These are phyloP conservation scores for Beta lomatogona DNA, from an alignment of 179 eudicot genomes.

Conservation along the genomic window DNA sequence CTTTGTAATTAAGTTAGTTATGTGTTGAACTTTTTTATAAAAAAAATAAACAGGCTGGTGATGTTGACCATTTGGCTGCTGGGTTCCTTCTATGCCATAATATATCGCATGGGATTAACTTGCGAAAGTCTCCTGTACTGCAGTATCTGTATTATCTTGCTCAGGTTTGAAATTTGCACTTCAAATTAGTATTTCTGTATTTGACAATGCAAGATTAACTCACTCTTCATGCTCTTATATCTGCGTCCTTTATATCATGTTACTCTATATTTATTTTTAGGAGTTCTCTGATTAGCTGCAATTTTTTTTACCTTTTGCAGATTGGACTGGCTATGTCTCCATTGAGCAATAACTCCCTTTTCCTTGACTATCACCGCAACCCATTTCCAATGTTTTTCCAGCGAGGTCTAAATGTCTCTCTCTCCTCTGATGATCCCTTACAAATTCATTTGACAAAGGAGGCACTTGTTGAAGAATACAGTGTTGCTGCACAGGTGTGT, in stretches of 20 bases:
- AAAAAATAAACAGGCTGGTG: constrained; percentile 60
- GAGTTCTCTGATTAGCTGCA: not conserved
- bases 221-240: not conserved
- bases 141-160: constrained; percentile 85
- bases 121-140: constrained; percentile 75
- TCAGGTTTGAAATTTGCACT: constrained; percentile 45
- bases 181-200: not conserved
- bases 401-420: constrained; percentile 85
- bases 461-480: constrained; percentile 80
- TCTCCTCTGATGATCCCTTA: constrained; percentile 78
- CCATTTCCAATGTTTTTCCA: constrained; percentile 86
- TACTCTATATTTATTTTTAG: not conserved
- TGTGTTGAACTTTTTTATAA: constrained; percentile 5
- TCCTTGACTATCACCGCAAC: constrained; percentile 78
- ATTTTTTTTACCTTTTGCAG: constrained; percentile 34
- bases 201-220: too few species aligned
- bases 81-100: constrained; percentile 79
- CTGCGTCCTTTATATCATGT: not conserved
- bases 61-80: constrained; percentile 79
- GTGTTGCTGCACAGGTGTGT: constrained; percentile 74
- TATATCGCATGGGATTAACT: constrained; percentile 77
- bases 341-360: constrained; percentile 81
- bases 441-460: constrained; percentile 90
- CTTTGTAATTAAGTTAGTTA: not conserved
- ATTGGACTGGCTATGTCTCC: constrained; percentile 85